Evolutionary conservation across 441 rosid species (phyloP).

Genomic region (Brassica hybrid): DNA sequence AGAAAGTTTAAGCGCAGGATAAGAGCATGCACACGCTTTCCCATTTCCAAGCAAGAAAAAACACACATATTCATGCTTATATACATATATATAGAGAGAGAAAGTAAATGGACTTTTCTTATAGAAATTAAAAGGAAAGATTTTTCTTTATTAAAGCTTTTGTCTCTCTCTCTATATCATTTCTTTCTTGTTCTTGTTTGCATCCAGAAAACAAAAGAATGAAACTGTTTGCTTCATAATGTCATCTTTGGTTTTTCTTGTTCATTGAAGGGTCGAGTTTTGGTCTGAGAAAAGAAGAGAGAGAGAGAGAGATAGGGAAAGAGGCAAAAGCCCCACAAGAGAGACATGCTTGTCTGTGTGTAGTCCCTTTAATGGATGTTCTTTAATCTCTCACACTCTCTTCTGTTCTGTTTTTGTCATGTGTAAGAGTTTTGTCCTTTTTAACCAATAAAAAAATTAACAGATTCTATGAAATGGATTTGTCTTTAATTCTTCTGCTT

Average conservation of each 20-base stretch:
- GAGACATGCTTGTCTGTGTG: constrained; percentile 50
- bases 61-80: constrained; percentile 15
- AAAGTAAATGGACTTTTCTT: constrained; percentile 17
- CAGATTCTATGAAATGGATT: no score
- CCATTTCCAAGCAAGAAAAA: constrained; percentile 52
- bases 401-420: background rate
- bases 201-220: constrained; percentile 32
- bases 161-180: constrained; percentile 24
- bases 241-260: constrained; percentile 44
- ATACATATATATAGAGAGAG: constrained; percentile 35
- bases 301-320: constrained; percentile 22
- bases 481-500: no score
- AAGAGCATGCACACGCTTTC: constrained; percentile 72
- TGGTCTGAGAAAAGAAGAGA: constrained; percentile 45
- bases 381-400: constrained; percentile 50
- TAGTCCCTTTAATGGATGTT: constrained; percentile 53
- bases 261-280: constrained; percentile 63
- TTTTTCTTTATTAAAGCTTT: constrained; percentile 11
- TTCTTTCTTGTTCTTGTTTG: constrained; percentile 38
- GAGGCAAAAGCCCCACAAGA: constrained; percentile 58
- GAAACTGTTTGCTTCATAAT: constrained; percentile 50
- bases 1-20: constrained; percentile 75
- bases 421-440: no score
- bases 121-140: constrained; percentile 5
- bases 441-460: no score